phyloP scores from a whole-genome alignment of 2,329 filamentous ascomycete species.

The Periglandula ipomoeae region DNA sequence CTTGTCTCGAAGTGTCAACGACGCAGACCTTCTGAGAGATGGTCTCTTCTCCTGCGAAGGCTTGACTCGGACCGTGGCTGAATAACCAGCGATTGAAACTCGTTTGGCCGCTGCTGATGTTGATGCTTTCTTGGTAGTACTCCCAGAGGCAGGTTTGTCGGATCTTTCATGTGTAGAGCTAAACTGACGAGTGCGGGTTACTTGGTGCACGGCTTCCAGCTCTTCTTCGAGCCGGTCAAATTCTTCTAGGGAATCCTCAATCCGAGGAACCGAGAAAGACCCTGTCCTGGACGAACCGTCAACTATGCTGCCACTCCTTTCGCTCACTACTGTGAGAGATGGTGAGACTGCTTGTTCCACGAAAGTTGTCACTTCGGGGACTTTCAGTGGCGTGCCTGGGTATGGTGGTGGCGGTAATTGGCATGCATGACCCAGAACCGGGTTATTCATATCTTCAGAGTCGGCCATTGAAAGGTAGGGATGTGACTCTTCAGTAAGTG shows the following conservation, averaged over 20 bases:
- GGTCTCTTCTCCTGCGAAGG: constrained; percentile 25
- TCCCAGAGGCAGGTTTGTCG: not conserved
- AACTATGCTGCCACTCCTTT: constrained; percentile 25
- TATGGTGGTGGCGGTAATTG: constrained; percentile 14
- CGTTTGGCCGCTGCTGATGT: constrained; percentile 15
- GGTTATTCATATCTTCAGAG: constrained; percentile 4
- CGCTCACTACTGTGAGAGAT: constrained; percentile 20
- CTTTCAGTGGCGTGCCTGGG: constrained; percentile 18
- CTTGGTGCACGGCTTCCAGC: constrained; percentile 42
- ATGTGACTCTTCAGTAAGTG: constrained; percentile 22
- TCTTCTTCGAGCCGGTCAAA: constrained; percentile 54
- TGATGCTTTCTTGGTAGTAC: constrained; percentile 11
- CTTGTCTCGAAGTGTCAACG: constrained; percentile 27
- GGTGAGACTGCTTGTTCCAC: constrained; percentile 25
- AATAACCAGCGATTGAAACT: constrained; percentile 21
- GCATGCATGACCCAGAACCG: constrained; percentile 6
- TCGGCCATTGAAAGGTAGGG: constrained; percentile 11
- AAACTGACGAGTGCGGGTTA: constrained; percentile 25
- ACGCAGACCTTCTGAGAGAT: constrained; percentile 33
- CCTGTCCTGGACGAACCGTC: constrained; percentile 22
- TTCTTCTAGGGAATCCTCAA: constrained; percentile 56
- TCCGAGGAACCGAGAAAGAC: constrained; percentile 34
- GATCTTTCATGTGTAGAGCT: constrained; percentile 13
- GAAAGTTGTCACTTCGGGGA: constrained; percentile 19
- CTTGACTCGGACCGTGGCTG: constrained; percentile 34